Conservation (phyloP, 2,329 filamentous ascomycete genomes). For the Alternaria gaisen region DNA sequence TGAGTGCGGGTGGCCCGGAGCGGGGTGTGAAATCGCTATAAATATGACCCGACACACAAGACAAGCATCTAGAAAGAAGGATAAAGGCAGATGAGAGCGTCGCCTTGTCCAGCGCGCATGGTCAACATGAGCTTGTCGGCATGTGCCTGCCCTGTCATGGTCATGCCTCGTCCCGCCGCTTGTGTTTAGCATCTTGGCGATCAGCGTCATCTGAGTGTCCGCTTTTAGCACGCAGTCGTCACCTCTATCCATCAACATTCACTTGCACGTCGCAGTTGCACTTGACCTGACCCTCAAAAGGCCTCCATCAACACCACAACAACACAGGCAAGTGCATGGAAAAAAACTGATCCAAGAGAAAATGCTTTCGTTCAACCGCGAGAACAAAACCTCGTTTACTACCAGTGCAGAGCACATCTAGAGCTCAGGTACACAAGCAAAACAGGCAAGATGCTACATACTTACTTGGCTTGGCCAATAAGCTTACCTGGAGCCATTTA, state of each 20-base stretch:
- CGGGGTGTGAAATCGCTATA: constrained; percentile 6
- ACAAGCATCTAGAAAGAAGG: constrained; percentile 7
- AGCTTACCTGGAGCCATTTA: constrained; percentile 21
- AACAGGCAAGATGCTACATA: constrained; percentile 7
- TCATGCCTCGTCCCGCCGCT: constrained; percentile 33
- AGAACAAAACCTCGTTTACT: background rate
- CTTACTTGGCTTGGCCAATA: constrained; percentile 4
- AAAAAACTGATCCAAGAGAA: background rate
- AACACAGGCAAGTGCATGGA: background rate
- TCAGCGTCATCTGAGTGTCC: constrained; percentile 23
- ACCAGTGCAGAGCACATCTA: background rate
- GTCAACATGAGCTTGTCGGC: constrained; percentile 27
- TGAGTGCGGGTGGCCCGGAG: constrained; percentile 8
- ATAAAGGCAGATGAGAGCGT: constrained; percentile 8
- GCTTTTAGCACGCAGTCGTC: background rate
- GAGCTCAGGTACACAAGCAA: background rate
- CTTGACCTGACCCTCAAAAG: background rate
- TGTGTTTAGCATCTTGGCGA: constrained; percentile 32
- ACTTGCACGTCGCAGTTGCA: background rate
- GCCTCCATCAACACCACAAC: background rate
- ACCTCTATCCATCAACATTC: background rate
- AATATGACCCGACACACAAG: constrained; percentile 11
- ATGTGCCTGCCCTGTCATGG: constrained; percentile 31
- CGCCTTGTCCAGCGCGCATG: constrained; percentile 21
- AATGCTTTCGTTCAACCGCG: constrained; percentile 3